These are phyloP conservation scores for Lepiota brunneoincarnata DNA, from an alignment of 768 basidiomycete species.

Conservation along the genomic window DNA sequence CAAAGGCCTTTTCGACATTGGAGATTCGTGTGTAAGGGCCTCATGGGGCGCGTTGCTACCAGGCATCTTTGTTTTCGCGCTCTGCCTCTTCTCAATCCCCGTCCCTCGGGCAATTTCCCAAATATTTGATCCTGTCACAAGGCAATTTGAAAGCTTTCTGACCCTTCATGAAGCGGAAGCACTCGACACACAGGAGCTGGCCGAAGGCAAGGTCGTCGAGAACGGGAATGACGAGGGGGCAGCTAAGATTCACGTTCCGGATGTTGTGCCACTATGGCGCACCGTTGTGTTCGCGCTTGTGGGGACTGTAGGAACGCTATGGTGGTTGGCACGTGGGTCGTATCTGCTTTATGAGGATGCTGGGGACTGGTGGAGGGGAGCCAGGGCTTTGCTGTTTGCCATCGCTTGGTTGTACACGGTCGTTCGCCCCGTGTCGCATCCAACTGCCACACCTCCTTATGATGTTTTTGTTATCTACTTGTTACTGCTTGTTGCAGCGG, in stretches of 20 bases:
- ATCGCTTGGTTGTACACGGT: conserved; percentile 67
- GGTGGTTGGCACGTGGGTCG: conserved; percentile 60
- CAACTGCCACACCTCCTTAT: conserved; percentile 55
- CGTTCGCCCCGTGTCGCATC: conserved; percentile 49
- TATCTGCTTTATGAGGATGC: conserved; percentile 44
- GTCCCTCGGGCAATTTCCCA: conserved; percentile 23
- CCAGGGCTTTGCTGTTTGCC: conserved; percentile 39
- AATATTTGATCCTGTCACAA: conserved; percentile 22
- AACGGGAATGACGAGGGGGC: conserved; percentile 19
- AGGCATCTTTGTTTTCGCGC: conserved; percentile 39
- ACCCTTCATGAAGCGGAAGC: conserved; percentile 58
- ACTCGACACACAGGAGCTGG: conserved; percentile 25
- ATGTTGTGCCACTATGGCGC: conserved; percentile 51
- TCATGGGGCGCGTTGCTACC: conserved; percentile 53
- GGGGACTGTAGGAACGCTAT: conserved; percentile 53
- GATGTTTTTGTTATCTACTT: conserved; percentile 63
- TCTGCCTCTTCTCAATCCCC: conserved; percentile 37
- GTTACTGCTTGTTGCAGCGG: conserved; percentile 40
- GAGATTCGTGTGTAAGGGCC: conserved; percentile 43
- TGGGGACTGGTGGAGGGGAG: conserved; percentile 10
- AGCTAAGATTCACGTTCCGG: conserved; percentile 18
- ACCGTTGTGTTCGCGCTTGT: conserved; percentile 53
- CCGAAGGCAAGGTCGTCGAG: conserved; percentile 18
- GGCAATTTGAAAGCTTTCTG: conserved; percentile 40
- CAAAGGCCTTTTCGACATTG: conserved; percentile 39